Evolutionary conservation across 2,329 filamentous ascomycete genomes (phyloP).

Genomic region (Huntiella bhutanensis): DNA sequence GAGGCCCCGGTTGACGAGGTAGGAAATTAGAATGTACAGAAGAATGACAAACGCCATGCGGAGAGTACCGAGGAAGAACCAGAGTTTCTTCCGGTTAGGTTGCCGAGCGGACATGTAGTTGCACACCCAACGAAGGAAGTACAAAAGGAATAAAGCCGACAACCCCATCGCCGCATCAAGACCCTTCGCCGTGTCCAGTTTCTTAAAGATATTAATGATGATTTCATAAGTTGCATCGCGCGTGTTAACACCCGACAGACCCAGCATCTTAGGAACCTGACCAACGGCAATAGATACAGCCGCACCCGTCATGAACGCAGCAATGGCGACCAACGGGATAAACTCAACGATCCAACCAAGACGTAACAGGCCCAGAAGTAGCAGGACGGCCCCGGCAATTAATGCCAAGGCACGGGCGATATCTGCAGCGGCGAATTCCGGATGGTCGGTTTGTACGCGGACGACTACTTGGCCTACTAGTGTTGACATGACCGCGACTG

Average conservation of each 20-base stretch:
- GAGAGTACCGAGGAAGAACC: conserved; percentile 62
- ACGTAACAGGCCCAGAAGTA: conserved; percentile 29
- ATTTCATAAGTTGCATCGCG: conserved; percentile 28
- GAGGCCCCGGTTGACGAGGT: conserved; percentile 44
- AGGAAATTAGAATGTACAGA: conserved; percentile 62
- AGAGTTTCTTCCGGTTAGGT: conserved; percentile 46
- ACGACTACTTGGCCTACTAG: conserved; percentile 30
- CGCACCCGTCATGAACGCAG: conserved; percentile 36
- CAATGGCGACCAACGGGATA: conserved; percentile 32
- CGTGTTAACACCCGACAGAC: conserved; percentile 31
- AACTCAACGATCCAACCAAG: conserved; percentile 36
- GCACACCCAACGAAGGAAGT: conserved; percentile 44
- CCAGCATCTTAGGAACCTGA: conserved; percentile 31
- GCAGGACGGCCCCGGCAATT: conserved; percentile 29
- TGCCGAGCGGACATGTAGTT: conserved; percentile 45
- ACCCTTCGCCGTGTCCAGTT: conserved; percentile 25
- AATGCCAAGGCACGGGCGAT: conserved; percentile 30
- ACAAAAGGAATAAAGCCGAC: conserved; percentile 48
- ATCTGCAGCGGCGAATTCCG: conserved; percentile 23
- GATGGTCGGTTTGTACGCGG: conserved; percentile 20
- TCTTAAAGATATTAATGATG: conserved; percentile 31
- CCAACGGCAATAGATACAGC: conserved; percentile 30
- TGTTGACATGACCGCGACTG: conserved; percentile 33
- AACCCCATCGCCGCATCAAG: conserved; percentile 60
- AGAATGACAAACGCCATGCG: conserved; percentile 66